Percentiles rank a stretch among this genome's conserved stretches.
Evolutionary conservation across 108 stramenopile genomes (phyloP).

Genomic region (Aurantiochytrium sp.): DNA sequence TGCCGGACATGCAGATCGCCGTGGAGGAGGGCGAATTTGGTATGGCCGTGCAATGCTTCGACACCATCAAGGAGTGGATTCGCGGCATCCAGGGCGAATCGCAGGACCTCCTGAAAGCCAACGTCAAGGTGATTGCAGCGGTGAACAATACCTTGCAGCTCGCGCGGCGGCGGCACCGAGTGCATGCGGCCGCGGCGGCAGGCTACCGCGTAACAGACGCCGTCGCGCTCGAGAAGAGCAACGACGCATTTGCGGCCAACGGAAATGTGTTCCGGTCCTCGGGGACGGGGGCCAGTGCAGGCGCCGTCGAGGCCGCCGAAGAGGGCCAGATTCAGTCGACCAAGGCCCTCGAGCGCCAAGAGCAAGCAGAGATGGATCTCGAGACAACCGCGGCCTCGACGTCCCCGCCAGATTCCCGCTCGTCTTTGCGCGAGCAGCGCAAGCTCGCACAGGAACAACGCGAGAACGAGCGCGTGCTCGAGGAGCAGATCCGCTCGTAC

Average conservation of each 20-base stretch:
- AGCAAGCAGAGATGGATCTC: not conserved
- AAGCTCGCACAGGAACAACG: not conserved
- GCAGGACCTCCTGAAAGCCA: constrained; percentile 14
- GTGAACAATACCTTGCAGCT: constrained; percentile 28
- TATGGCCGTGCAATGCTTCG: constrained; percentile 8
- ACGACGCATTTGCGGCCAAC: not conserved
- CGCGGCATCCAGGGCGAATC: not conserved
- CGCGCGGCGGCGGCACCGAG: not conserved
- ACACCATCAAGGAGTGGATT: constrained; percentile 32
- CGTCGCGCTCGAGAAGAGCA: constrained; percentile 3
- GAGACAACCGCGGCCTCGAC: not conserved
- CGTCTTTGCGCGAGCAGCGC: not conserved
- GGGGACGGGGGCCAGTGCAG: constrained; percentile 7
- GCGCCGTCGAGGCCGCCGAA: not conserved
- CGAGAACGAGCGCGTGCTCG: not conserved
- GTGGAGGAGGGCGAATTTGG: constrained; percentile 28
- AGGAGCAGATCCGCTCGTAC: not conserved
- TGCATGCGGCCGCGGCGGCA: not conserved
- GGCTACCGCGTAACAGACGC: not conserved
- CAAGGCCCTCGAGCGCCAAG: not conserved
- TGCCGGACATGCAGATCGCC: constrained; percentile 23
- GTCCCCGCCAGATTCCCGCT: not conserved
- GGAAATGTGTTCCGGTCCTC: not conserved
- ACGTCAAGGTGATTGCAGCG: constrained; percentile 28
- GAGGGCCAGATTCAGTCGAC: not conserved